These are phyloP conservation scores for Biscutella laevigata DNA, from an alignment of 441 rosid genomes.

Conservation along the genomic window DNA sequence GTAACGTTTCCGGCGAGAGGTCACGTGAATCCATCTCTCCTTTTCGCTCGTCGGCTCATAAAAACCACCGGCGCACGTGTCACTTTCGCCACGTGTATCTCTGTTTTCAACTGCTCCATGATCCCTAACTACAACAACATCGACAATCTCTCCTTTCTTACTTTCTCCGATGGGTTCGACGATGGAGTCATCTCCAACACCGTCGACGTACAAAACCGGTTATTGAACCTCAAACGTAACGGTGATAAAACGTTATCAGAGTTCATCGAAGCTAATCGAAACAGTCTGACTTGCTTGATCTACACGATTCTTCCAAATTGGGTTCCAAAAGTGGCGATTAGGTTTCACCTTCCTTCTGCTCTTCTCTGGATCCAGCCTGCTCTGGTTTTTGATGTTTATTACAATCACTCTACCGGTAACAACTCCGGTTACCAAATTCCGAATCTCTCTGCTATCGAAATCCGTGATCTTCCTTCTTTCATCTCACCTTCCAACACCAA, in stretches of 20 bases:
- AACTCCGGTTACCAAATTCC: slow-evolving; percentile 18
- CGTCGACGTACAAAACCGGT: slow-evolving; percentile 8
- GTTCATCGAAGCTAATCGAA: slow-evolving; percentile 18
- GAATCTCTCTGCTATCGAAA: slow-evolving; percentile 20
- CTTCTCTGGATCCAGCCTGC: slow-evolving; percentile 60
- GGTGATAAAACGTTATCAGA: slow-evolving; percentile 31
- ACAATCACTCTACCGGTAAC: slow-evolving; percentile 32
- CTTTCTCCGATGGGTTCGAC: slow-evolving; percentile 56
- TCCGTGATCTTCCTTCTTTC: slow-evolving; percentile 45
- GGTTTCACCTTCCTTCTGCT: slow-evolving; percentile 25
- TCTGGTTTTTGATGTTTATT: slow-evolving; percentile 33
- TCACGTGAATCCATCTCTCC: slow-evolving; percentile 37
- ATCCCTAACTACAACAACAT: slow-evolving; percentile 1
- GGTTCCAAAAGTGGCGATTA: slow-evolving; percentile 39
- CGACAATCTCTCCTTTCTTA: slow-evolving; percentile 29
- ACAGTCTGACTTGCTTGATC: slow-evolving; percentile 30
- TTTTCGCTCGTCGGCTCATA: slow-evolving; percentile 31
- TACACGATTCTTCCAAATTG: slow-evolving; percentile 39
- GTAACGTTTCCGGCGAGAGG: slow-evolving; percentile 29
- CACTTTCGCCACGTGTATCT: slow-evolving; percentile 25
- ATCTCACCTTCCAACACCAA: slow-evolving; percentile 10
- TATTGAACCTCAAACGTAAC: slow-evolving; percentile 16
- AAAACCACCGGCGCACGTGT: slow-evolving; percentile 26
- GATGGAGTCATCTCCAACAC: slow-evolving; percentile 22
- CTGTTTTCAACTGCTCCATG: slow-evolving; percentile 14